These are phyloP conservation scores for Termitomyces sp. DNA, from an alignment of 768 basidiomycete species.

Conservation along the genomic window DNA sequence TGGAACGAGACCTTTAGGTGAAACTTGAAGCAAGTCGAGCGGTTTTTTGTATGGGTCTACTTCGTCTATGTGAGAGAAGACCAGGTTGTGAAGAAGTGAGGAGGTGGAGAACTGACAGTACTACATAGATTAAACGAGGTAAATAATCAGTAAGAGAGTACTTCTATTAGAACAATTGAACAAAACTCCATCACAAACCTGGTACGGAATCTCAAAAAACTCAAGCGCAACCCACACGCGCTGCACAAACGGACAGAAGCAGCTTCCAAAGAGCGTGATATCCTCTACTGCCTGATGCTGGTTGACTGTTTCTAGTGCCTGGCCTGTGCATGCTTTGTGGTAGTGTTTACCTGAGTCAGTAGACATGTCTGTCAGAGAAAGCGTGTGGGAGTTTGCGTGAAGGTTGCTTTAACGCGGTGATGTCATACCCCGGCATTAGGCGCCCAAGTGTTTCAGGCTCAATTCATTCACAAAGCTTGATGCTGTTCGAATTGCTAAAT, in stretches of 20 bases:
- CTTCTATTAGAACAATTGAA: too few species aligned
- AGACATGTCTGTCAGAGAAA: neutral
- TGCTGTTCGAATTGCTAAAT: too few species aligned
- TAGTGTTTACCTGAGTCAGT: constrained; percentile 27
- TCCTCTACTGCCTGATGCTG: constrained; percentile 28
- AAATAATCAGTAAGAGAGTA: neutral
- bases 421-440: too few species aligned
- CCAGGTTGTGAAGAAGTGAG: too few species aligned
- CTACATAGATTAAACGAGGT: neutral
- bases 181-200: constrained; percentile 31
- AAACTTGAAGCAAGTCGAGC: constrained; percentile 59
- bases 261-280: constrained; percentile 67
- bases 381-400: too few species aligned
- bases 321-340: constrained; percentile 39
- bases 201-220: constrained; percentile 42
- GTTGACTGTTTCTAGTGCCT: constrained; percentile 51
- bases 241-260: constrained; percentile 84
- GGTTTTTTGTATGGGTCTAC: constrained; percentile 47
- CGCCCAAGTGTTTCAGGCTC: too few species aligned
- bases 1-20: constrained; percentile 69
- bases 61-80: neutral
- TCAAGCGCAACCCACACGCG: constrained; percentile 69
- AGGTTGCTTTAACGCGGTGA: too few species aligned
- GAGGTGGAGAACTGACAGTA: neutral
- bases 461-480: too few species aligned